Conservation (phyloP, 2,329 filamentous ascomycete species). For the Emmonsia crescens region DNA sequence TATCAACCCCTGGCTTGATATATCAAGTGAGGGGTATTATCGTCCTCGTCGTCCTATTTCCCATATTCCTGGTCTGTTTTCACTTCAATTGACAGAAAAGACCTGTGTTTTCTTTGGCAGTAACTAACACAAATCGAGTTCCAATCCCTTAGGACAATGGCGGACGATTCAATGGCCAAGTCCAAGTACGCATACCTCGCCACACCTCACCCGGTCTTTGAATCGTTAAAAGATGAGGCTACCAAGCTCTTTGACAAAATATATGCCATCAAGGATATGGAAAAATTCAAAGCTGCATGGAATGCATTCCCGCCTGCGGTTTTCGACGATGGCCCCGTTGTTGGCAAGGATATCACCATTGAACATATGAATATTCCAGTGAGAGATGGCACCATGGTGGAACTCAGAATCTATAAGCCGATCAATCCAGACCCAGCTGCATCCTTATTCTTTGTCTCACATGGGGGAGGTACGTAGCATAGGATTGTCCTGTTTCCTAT, state of each 20-base stretch:
- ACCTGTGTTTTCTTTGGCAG: not conserved
- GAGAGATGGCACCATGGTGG: not conserved
- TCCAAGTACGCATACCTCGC: constrained; percentile 1
- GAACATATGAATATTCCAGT: not conserved
- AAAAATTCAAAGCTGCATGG: not conserved
- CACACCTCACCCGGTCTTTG: not conserved
- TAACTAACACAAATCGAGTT: not conserved
- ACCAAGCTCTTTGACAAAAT: not conserved
- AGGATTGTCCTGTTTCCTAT: not conserved
- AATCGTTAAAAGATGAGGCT: not conserved
- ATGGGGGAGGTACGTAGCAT: not conserved
- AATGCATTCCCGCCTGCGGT: not conserved
- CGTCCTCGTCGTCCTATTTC: not conserved
- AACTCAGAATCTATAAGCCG: constrained; percentile 3
- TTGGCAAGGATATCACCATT: not conserved
- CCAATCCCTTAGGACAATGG: not conserved
- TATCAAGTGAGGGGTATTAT: not conserved
- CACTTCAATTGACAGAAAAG: not conserved
- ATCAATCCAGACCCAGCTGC: not conserved
- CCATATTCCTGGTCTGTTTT: not conserved
- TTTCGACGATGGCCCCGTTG: not conserved
- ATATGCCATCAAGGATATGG: not conserved
- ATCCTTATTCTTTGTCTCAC: not conserved
- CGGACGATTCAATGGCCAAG: not conserved
- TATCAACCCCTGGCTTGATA: not conserved